Evolutionary conservation across 805 yeast species (phyloP), one percentile per base, ranked within the genome.

Genomic region (Saccharomycopsis guyanensis): DNA sequence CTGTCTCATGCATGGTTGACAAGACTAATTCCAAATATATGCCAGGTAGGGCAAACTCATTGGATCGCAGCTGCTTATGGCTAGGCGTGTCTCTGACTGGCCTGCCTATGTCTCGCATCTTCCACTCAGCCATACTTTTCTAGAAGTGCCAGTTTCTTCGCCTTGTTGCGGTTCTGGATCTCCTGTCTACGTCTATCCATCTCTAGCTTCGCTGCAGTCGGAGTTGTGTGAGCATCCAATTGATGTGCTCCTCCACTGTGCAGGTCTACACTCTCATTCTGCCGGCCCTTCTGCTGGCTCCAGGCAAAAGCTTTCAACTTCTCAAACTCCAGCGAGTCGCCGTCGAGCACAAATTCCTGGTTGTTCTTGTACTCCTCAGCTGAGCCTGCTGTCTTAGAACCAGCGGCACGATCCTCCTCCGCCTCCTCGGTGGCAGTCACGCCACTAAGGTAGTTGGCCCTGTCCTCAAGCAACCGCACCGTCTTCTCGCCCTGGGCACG

Each of bases 401-500:
- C 46, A 18, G 16, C 38, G 19, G 43, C 47, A 18, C 35, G 40
- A 33, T 42, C 45, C 4, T 31, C 42, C 12, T 51, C 52, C 10
- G 33, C 42, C 20, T 68, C 68, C 41, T 57, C 61, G 5, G 65
- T 63, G 0, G 63, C 54, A 42, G 63, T 63, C 16, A 66, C 59
- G 1, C 67, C 56, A 61, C 72, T 59, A 52, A 64, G 45, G 66
- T 75, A 64, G 58, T 70, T 38, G 50, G 82, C 80, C 29, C 75
- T 69, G 54, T 76, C 82, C 41, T 70, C 70, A 38, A 79, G 51
- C 32, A 76, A 75, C 38, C 82, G 59, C 1, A 73, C 62, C 16
- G 69, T 53, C 45, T 58, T 65, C 62, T 58, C 71, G 24, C 49
- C 53, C 22, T 45, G 46, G 1, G 52, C 50, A 24, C 46, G 42